Base-by-base conservation (phyloP, 1,284 basidiomycete genomes). In the Phellinidium pouzarii region DNA sequence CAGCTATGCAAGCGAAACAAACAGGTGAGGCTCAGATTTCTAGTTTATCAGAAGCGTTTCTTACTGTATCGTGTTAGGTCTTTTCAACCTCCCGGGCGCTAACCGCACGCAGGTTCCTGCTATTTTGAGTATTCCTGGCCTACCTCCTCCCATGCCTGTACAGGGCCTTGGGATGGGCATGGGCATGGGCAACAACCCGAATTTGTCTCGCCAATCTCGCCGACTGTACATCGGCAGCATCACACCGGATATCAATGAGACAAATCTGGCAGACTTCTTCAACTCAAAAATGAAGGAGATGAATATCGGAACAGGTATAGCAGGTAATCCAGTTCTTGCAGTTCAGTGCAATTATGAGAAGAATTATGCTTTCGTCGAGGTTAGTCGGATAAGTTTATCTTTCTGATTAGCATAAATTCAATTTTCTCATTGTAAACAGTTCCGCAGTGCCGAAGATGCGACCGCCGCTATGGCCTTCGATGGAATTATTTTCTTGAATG, bases 331-430 rank as follows among this genome's bases (percentile, higher is more conserved):
- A 9, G 91, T 97, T 36, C 77, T 94, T 22, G 85, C 86, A 8
- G 93, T 95, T 1, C 91, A 96, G 64, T 89, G 96, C 72, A 97
- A 97, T 66, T 91, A 92, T 61, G 96, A 98, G 68, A 98, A 97
- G 77, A 92, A 91, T 61, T 98, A 96, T 64, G 96, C 95, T 0
- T 97, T 96, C 65, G 86, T 96, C 52, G 94, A 97, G 75, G 93
- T 93, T 65, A 58, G 75, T 61, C 49, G 49, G 56, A 4, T 27
- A 44, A 11, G 1, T 48, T 52, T 37, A 49, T 48, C 12, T 27
- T 17, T 41, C 11, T 26, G 7, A 9, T 22, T 9, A 5, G 4
- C 26, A 20, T 27, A 20, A 29, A 52, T 40, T 37, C 51, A 17
- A 48, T 38, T 49, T 40, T 48, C 48, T 48, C 36, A 29, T 26